Base-by-base conservation (phyloP, 306 rosid genomes). In the Alnus glutinosa region DNA sequence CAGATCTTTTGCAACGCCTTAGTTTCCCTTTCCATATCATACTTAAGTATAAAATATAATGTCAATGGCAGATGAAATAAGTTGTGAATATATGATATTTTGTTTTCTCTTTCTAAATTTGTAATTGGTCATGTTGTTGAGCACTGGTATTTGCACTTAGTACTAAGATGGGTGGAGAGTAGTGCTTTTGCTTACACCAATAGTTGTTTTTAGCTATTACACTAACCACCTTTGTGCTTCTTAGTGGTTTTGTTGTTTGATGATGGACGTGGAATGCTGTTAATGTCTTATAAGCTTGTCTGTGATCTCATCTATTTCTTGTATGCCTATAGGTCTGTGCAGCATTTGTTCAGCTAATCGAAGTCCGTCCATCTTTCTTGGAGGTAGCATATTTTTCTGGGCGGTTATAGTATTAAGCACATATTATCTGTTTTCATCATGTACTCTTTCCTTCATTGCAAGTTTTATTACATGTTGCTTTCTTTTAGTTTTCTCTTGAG, bases 301-400 rank as follows among this genome's bases (percentile, higher is more conserved):
- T 72, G 55, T 74, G 48, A 48, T 47, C 79, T 70, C 62, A 81
- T 46, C 59, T 58, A 49, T 44, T n/a, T 39, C 30, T 67, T 57
- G 59, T 71, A 3, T 54, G 10, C 62, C 47, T 55, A 82, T 91
- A 96, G 99, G 99, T 96, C 78, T 88, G 97, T 81, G 85, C 92
- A 23, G 99, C 99, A 82, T 96, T 96, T 67, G 98, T 96, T 76
- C 99, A 96, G 89, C 92, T 96, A 80, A 91, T 93, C 81, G 98
- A 96, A 93, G 97, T 96, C 55, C 94, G 87, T 70, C 93, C 98
- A 0, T 88, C 96, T 75, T 86, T 91, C 94, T 90, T 96, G 86
- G 93, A 96, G 99, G 99, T 57, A 48, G 87, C 47, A 36, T 83
- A 70, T 78, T 75, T 75, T 73, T 77, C 66, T 69, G 78, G 15